Evolutionary conservation across 2,329 filamentous ascomycete genomes (phyloP).

Genomic region (Cladophialophora chaetospira): DNA sequence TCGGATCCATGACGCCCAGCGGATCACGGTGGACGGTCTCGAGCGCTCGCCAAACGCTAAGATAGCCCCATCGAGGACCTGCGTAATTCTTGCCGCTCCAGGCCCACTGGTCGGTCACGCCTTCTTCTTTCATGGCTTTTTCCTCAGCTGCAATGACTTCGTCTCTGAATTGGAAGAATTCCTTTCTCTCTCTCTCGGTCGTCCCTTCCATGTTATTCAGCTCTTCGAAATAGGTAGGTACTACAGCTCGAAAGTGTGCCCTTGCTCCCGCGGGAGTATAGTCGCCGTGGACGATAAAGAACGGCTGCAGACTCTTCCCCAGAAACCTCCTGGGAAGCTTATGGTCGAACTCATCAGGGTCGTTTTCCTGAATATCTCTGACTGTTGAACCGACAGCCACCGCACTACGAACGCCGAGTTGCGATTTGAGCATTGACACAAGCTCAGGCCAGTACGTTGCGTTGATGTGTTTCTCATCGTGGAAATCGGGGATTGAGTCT

Average conservation of each 20-base stretch:
- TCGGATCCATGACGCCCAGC: conserved; percentile 27
- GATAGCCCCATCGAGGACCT: conserved; percentile 14
- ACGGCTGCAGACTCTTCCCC: conserved; percentile 6
- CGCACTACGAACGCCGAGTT: conserved; percentile 7
- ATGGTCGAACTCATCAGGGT: not conserved
- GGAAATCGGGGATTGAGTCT: conserved; percentile 10
- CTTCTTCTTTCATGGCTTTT: conserved; percentile 11
- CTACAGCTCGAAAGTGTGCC: conserved; percentile 8
- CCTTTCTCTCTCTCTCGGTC: conserved; percentile 2
- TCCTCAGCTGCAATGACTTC: conserved; percentile 15
- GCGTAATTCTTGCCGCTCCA: conserved; percentile 20
- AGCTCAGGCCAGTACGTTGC: conserved; percentile 17
- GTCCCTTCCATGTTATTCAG: conserved; percentile 1
- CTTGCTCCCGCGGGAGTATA: conserved; percentile 12
- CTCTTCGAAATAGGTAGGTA: conserved; percentile 18
- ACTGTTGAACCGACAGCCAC: conserved; percentile 11
- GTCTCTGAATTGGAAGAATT: conserved; percentile 9
- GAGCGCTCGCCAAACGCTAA: conserved; percentile 35
- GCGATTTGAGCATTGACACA: conserved; percentile 3
- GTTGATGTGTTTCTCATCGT: conserved; percentile 6
- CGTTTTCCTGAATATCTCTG: conserved; percentile 4
- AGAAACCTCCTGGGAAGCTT: not conserved
- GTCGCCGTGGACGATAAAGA: conserved; percentile 20
- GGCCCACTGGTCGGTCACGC: conserved; percentile 8
- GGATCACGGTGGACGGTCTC: conserved; percentile 32